These are phyloP conservation scores for Hypomontagnella submonticulosa DNA, from an alignment of 495 filamentous ascomycete species.

Conservation along the genomic window DNA sequence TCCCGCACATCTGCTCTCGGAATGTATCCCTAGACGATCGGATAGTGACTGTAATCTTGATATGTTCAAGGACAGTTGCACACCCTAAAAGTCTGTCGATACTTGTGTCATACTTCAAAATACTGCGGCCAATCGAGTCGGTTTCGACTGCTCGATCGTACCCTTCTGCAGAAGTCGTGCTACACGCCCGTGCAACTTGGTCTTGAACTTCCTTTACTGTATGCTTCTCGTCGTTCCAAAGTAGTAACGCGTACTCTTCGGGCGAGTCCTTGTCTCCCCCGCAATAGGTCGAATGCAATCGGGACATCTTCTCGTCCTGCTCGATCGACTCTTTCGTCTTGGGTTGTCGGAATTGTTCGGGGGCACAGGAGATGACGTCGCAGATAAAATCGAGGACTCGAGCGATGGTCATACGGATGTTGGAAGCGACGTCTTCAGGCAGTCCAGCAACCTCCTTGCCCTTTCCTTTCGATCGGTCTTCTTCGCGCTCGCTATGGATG, in stretches of 20 bases:
- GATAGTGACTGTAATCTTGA: slow-evolving; percentile 95
- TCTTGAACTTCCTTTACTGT: slow-evolving; percentile 90
- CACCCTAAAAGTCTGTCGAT: slow-evolving; percentile 76
- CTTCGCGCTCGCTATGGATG: slow-evolving; percentile 79
- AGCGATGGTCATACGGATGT: slow-evolving; percentile 84
- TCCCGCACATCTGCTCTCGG: slow-evolving; percentile 96
- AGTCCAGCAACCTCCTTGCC: slow-evolving; percentile 66
- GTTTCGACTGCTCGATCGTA: slow-evolving; percentile 83
- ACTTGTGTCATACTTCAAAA: slow-evolving; percentile 79
- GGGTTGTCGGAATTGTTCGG: slow-evolving; percentile 87
- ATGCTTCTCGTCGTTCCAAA: slow-evolving; percentile 99
- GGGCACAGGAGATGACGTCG: slow-evolving; percentile 97
- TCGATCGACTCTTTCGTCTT: slow-evolving; percentile 84
- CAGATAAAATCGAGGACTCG: slow-evolving; percentile 91
- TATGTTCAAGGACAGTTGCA: slow-evolving; percentile 87
- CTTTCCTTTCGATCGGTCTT: slow-evolving; percentile 70
- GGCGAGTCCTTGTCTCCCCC: slow-evolving; percentile 65
- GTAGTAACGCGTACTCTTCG: slow-evolving; percentile 82
- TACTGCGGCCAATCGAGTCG: slow-evolving; percentile 84
- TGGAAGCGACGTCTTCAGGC: slow-evolving; percentile 76
- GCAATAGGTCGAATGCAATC: slow-evolving; percentile 79
- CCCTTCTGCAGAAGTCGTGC: slow-evolving; percentile 73
- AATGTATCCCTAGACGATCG: slow-evolving; percentile 94
- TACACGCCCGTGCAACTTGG: slow-evolving; percentile 91
- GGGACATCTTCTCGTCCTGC: slow-evolving; percentile 82